phyloP scores from a whole-genome alignment of 2,329 filamentous ascomycete species.

The Epichloe amarillans region DNA sequence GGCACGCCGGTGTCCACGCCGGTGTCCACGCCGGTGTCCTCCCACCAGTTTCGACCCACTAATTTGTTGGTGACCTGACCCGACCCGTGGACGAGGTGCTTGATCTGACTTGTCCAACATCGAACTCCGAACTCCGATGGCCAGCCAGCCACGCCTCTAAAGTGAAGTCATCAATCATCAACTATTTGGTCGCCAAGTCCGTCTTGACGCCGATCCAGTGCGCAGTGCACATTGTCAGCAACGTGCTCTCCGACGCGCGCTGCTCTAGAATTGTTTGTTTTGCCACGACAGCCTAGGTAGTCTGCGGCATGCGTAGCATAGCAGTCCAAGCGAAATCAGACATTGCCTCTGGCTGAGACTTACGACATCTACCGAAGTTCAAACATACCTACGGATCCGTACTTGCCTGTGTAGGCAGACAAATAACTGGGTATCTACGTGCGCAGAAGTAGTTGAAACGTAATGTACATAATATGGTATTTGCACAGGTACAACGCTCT shows the following conservation, averaged over 20 bases:
- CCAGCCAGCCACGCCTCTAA: not conserved
- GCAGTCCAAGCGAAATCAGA: not conserved
- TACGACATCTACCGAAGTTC: too few relatives aligned
- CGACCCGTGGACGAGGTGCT: constrained; percentile 13
- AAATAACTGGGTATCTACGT: not conserved
- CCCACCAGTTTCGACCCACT: constrained; percentile 6
- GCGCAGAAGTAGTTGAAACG: not conserved
- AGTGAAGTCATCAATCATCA: not conserved
- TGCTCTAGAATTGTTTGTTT: not conserved
- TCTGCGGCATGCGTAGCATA: not conserved
- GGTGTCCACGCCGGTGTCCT: not conserved
- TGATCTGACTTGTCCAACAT: constrained; percentile 14
- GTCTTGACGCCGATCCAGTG: not conserved
- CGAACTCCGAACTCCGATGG: not conserved
- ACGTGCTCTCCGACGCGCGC: not conserved
- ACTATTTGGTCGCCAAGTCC: not conserved
- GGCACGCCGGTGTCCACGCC: not conserved
- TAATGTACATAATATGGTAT: not conserved
- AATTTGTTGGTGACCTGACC: constrained; percentile 12
- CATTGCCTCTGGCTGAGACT: too few relatives aligned
- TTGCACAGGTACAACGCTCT: not conserved
- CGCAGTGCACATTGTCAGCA: not conserved
- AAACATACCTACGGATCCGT: too few relatives aligned
- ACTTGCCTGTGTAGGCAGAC: not conserved
- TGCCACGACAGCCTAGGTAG: not conserved